Conservation (phyloP, 495 filamentous ascomycete genomes). For the Trichoderma virens region DNA sequence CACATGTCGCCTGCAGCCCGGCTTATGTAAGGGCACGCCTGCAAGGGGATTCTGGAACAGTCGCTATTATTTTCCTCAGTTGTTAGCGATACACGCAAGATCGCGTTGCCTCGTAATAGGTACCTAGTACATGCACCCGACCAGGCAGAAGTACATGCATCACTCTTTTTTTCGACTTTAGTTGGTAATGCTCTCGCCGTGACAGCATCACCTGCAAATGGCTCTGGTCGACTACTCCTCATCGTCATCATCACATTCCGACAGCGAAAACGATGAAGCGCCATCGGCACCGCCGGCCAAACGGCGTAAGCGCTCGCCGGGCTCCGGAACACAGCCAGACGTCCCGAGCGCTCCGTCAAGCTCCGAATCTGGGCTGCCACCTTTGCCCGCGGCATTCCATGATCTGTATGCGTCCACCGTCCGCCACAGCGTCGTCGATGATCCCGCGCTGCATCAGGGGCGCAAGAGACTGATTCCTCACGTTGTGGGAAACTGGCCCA, state of each 20-base stretch:
- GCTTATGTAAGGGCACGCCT: background rate
- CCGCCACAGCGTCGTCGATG: constrained; percentile 66
- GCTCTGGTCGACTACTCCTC: constrained; percentile 69
- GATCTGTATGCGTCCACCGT: constrained; percentile 81
- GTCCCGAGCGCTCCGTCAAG: constrained; percentile 2
- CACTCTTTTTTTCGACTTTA: no score
- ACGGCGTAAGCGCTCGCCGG: constrained; percentile 9
- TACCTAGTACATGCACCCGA: no score
- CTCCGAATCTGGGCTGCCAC: constrained; percentile 47
- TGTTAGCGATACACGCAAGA: no score
- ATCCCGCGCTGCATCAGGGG: constrained; percentile 78
- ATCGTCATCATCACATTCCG: constrained; percentile 45
- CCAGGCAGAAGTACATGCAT: no score
- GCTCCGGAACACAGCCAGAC: background rate
- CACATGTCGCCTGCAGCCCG: no score
- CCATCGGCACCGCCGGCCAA: constrained; percentile 14
- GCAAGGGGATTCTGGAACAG: background rate
- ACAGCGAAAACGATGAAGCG: constrained; percentile 12
- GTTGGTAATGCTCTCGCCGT: no score
- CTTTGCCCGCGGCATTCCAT: constrained; percentile 73
- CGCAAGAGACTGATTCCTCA: constrained; percentile 76
- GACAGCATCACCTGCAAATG: no score
- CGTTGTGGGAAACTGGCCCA: constrained; percentile 84
- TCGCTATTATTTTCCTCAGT: no score
- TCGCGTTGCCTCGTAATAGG: no score